phyloP scores from a whole-genome alignment of 257 asterid species.

The Solanum dulcamara region DNA sequence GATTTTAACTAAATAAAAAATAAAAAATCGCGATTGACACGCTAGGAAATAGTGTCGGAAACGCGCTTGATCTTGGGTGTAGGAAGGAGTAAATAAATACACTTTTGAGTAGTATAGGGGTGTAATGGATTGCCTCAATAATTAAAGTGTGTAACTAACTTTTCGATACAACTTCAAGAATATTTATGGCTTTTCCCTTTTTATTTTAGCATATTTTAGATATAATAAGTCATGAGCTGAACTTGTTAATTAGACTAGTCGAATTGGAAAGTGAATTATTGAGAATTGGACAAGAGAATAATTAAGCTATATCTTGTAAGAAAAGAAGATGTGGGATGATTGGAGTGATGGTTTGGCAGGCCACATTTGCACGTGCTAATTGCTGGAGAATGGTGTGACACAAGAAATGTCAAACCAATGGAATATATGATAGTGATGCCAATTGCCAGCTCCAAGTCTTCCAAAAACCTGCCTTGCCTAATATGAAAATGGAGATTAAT shows the following conservation, averaged over 20 bases:
- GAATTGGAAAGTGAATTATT: background rate
- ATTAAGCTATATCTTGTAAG: background rate
- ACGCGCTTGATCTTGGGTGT: too few relatives aligned
- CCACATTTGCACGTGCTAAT: slow-evolving; percentile 1
- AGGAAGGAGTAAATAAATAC: too few relatives aligned
- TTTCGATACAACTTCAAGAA: too few relatives aligned
- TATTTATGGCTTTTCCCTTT: too few relatives aligned
- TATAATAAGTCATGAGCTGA: background rate
- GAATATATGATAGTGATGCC: background rate
- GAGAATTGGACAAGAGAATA: background rate
- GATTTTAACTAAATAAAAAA: too few relatives aligned
- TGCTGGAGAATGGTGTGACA: slow-evolving; percentile 8
- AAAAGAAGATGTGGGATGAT: background rate
- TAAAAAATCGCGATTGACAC: too few relatives aligned
- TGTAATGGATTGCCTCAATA: too few relatives aligned
- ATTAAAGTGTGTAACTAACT: too few relatives aligned
- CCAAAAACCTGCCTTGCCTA: background rate
- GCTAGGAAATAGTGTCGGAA: too few relatives aligned
- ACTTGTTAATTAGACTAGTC: too few relatives aligned
- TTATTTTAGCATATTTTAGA: too few relatives aligned
- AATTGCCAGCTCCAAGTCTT: background rate
- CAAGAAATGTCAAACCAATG: background rate
- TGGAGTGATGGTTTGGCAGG: background rate
- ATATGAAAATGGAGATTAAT: background rate
- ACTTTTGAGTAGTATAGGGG: too few relatives aligned